Base-by-base conservation (phyloP, 1,284 basidiomycete genomes). In the Naganishia sp. region DNA sequence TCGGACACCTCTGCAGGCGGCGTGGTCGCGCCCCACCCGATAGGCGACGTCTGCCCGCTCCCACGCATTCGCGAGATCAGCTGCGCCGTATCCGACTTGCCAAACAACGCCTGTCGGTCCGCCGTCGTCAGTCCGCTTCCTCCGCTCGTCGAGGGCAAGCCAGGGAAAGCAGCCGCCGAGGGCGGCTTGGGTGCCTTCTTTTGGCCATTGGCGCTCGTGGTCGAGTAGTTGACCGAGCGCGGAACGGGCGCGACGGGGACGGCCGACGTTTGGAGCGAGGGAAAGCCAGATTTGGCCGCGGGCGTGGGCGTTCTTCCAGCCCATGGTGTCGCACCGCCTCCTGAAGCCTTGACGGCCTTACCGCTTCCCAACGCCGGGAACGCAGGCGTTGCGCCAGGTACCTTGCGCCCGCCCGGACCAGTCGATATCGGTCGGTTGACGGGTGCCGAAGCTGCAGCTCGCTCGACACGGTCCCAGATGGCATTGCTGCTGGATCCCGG, bases 391-490 rank as follows among this genome's bases (percentile, higher is more conserved):
- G 77, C 73, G 6, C 77, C 77, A 10, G 79, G 76, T 11, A 79
- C 76, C 32, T 52, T 65, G 28, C 75, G 72, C 1, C 67, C 49
- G 13, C 73, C 52, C 23, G 64, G 56, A 41, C 64, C 55, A 25
- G 50, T 63, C 49, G 23, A 53, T 25, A 66, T 43, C 70, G 86
- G 66, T 77, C 83, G 54, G 75, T 79, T 69, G n/a, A 76, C 65
- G 63, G 82, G 81, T 6, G 84, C 82, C 0, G 86, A 85, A 3
- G 83, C 83, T 1, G 92, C 93, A 0, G 91, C 93, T 63, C 86
- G 86, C 23, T 91, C 93, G 46, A 96, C 93, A 28, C 92, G 87
- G 71, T 91, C 91, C 88, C 86, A 92, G 0, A 96, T 85, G 67
- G 87, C 84, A 1, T 86, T 86, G 4, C 86, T 84, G 65, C 83